Conservation (phyloP, 106 monocot genomes). For the Hemerocallis citrina region DNA sequence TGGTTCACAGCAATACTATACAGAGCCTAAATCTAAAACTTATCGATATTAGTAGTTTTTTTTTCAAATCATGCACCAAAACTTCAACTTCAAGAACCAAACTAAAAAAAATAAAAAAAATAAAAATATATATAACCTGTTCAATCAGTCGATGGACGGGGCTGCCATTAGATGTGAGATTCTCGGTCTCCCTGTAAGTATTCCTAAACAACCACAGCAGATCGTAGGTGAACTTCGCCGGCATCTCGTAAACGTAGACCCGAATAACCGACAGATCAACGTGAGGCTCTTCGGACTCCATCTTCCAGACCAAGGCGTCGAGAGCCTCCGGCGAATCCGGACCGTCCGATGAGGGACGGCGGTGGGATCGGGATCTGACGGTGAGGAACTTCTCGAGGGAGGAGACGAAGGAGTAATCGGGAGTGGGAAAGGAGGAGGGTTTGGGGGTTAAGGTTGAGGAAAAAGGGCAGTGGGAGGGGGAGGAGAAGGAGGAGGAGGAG, state of each 20-base stretch:
- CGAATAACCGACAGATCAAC: constrained; percentile 28
- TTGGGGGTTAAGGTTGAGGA: neutral
- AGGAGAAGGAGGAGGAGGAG: constrained; percentile 18
- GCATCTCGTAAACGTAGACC: constrained; percentile 95
- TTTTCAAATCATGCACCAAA: no score
- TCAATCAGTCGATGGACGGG: constrained; percentile 89
- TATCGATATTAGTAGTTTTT: no score
- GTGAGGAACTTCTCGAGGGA: constrained; percentile 73
- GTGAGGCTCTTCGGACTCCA: constrained; percentile 27
- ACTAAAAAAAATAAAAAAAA: neutral
- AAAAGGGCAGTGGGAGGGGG: constrained; percentile 13
- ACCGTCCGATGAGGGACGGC: constrained; percentile 1
- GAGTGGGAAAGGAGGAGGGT: constrained; percentile 5
- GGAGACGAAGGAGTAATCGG: constrained; percentile 60
- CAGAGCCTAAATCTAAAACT: no score
- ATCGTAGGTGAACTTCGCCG: constrained; percentile 81
- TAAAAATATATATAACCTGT: constrained; percentile 34
- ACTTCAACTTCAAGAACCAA: neutral
- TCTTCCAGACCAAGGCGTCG: constrained; percentile 40
- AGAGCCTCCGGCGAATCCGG: constrained; percentile 17
- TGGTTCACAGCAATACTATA: no score
- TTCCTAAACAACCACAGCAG: constrained; percentile 55
- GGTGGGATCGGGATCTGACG: constrained; percentile 7
- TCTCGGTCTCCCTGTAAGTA: constrained; percentile 58
- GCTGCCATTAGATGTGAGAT: constrained; percentile 87